Evolutionary conservation across 129 eudicot species (phyloP), one percentile per base, ranked within the genome.

Genomic region (Lactuca saligna): DNA sequence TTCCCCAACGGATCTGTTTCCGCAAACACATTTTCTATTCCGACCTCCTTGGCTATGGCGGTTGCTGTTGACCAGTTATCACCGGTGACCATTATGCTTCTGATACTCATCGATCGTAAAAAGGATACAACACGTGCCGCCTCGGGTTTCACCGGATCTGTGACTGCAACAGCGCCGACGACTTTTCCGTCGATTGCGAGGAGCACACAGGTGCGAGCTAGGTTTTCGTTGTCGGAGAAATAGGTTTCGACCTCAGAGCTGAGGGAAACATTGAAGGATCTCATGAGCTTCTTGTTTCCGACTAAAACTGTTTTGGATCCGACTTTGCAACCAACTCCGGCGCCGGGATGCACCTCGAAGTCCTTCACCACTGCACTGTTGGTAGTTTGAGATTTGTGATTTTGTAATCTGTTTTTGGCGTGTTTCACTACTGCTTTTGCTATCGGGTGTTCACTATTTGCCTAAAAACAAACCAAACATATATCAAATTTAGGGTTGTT

Each of bases 71-170:
- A 85, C 97, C 92, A 82, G 66, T 94, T 94, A 75, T 94, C 99
- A 57, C 99, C 99, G 14, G 99, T 94, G 8, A 94, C 89, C 97
- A 94, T 90, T 72, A 94, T 82, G 75, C 84, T 89, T 39, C 75
- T 17, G 57, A 90, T 87, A 63, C 10, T 71, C 96, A 94, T 94
- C 5, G 96, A 83, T 8, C 60, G 83, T 55, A 94, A 86, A 76
- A 69, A 83, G 4, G 95, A 85, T 25, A 94, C 57, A n/a, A 94
- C 97, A 5, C 77, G 75, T 38, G 87, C 73, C 53, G 99, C 99
- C 78, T 94, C 99, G 20, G 97, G 96, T 50, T 94, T 94, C 66
- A 94, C 96, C 2, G 97, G 99, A 76, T 94, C 97, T 34, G 96
- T 82, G 8, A 90, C 96, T 7, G 96, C 84, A 76, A 94, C 80